These are phyloP conservation scores for Suillus variegatus DNA, from an alignment of 768 basidiomycete species.

Conservation along the genomic window DNA sequence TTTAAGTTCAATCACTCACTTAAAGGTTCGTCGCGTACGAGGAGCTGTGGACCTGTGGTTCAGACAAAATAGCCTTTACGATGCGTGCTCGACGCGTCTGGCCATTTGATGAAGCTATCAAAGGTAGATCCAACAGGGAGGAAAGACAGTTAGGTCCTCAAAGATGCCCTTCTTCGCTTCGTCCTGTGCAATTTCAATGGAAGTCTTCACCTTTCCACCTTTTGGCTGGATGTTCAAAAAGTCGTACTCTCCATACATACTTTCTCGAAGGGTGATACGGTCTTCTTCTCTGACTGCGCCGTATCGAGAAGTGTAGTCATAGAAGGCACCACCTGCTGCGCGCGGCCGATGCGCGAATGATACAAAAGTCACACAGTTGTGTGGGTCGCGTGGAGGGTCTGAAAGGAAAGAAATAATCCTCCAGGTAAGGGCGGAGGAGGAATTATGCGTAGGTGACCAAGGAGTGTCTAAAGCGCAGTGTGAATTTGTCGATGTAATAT, in stretches of 20 bases:
- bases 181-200: conserved; percentile 27
- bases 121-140: conserved; percentile 74
- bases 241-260: conserved; percentile 58
- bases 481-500: background rate
- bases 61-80: conserved; percentile 67
- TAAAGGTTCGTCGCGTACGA: conserved; percentile 91
- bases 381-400: conserved; percentile 44
- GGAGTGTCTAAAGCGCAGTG: conserved; percentile 48
- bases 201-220: conserved; percentile 21
- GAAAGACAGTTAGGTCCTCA: conserved; percentile 54
- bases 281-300: conserved; percentile 90
- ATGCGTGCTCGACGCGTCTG: conserved; percentile 89
- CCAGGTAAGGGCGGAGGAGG: conserved; percentile 64
- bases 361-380: conserved; percentile 53
- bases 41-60: conserved; percentile 76
- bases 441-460: conserved; percentile 69
- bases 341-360: conserved; percentile 67
- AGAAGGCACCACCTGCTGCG: conserved; percentile 70
- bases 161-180: conserved; percentile 41
- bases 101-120: conserved; percentile 86
- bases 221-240: conserved; percentile 32
- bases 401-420: conserved; percentile 61
- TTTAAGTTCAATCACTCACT: conserved; percentile 48
- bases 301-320: conserved; percentile 92
- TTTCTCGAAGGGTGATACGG: conserved; percentile 70